Evolutionary conservation across 2,329 filamentous ascomycete genomes (phyloP).

Genomic region (Colletotrichum karsti): DNA sequence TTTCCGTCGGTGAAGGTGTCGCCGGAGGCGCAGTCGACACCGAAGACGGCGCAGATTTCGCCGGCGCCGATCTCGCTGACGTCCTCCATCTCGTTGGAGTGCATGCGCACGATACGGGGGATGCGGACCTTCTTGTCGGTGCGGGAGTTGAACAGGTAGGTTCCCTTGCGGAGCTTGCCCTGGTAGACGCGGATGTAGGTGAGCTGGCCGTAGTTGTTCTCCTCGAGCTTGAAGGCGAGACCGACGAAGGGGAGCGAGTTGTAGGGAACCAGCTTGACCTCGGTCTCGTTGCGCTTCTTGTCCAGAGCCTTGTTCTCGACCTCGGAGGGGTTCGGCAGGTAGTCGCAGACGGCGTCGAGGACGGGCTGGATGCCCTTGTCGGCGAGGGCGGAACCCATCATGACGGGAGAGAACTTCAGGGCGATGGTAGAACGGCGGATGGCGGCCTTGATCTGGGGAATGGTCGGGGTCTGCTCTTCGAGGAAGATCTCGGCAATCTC

Average conservation of each 20-base stretch:
- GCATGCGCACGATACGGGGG: constrained; percentile 97
- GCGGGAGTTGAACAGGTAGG: constrained; percentile 91
- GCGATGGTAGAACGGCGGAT: constrained; percentile 90
- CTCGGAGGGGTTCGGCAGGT: constrained; percentile 90
- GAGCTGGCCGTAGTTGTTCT: constrained; percentile 97
- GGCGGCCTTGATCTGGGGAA: constrained; percentile 87
- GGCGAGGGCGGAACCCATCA: constrained; percentile 95
- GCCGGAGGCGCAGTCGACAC: constrained; percentile 95
- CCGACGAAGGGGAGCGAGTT: constrained; percentile 94
- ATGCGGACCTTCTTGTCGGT: constrained; percentile 97
- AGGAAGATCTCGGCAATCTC: constrained; percentile 96
- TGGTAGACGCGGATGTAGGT: constrained; percentile 99
- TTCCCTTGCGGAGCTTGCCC: constrained; percentile 86
- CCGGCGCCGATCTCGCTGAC: constrained; percentile 91
- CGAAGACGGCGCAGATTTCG: constrained; percentile 98
- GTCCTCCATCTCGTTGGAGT: constrained; percentile 99
- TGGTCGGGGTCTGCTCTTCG: constrained; percentile 82
- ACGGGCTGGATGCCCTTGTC: constrained; percentile 97
- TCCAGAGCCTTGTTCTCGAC: constrained; percentile 92
- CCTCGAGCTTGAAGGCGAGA: constrained; percentile 97
- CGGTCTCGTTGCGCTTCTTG: constrained; percentile 77
- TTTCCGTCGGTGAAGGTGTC: constrained; percentile 97
- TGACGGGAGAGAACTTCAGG: constrained; percentile 90
- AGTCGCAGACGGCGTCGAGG: constrained; percentile 96
- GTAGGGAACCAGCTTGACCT: constrained; percentile 90